A percentile compares a stretch with the other conserved stretches of the same genome.
Conservation (phyloP, 2,329 filamentous ascomycete species). For the Aspergillus sp. region DNA sequence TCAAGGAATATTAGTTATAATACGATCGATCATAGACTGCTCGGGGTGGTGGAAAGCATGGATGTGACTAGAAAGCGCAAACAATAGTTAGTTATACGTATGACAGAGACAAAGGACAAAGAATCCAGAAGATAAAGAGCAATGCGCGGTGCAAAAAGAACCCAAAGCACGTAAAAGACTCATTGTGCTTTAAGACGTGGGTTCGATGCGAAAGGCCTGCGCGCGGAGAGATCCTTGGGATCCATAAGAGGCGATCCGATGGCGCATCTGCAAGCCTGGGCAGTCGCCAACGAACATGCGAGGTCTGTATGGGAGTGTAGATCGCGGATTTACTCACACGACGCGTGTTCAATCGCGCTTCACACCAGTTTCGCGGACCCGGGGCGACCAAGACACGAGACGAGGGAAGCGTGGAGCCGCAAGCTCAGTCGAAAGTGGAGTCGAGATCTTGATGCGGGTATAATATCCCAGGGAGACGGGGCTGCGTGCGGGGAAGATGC, state of each 20-base stretch:
- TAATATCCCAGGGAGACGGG: slow-evolving; percentile 16
- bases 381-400: slow-evolving; percentile 14
- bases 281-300: not conserved
- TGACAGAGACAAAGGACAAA: not conserved
- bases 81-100: not conserved
- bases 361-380: slow-evolving; percentile 13
- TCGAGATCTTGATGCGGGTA: slow-evolving; percentile 15
- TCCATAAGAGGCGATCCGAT: not conserved
- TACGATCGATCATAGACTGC: slow-evolving; percentile 29
- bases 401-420: slow-evolving; percentile 11
- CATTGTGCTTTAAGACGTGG: not conserved
- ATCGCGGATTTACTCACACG: slow-evolving; percentile 18
- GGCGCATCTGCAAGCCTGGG: not conserved
- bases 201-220: not conserved
- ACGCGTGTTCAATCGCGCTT: slow-evolving; percentile 29
- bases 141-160: not conserved
- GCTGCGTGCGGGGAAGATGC: slow-evolving; percentile 10
- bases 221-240: not conserved
- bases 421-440: slow-evolving; percentile 2
- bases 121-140: not conserved
- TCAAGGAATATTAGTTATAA: slow-evolving; percentile 21
- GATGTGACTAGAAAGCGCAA: not conserved
- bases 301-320: not conserved
- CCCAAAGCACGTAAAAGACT: not conserved
- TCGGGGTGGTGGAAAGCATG: not conserved